Percentiles rank a stretch among this genome's conserved stretches.
Conservation (phyloP, 225 moss, liverwort and hornwort genomes). For the Marchantia polymorpha region DNA sequence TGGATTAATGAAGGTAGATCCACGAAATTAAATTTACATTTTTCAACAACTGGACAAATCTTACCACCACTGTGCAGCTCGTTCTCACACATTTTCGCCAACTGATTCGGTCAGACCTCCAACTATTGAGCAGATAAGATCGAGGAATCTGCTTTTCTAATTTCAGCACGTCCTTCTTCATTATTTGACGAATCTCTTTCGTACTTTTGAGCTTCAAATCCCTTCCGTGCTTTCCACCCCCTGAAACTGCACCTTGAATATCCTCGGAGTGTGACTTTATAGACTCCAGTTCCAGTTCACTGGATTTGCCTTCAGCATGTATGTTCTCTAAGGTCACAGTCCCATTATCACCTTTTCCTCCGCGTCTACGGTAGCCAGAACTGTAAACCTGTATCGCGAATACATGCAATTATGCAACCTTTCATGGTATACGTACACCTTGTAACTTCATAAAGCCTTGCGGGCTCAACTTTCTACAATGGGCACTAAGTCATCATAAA, state of each 20-base stretch:
- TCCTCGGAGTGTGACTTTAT: constrained; percentile 16
- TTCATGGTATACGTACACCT: background rate
- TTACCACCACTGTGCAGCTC: constrained; percentile 51
- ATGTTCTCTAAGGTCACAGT: constrained; percentile 18
- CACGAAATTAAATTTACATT: background rate
- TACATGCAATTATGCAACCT: background rate
- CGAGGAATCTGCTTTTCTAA: constrained; percentile 53
- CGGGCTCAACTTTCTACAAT: background rate
- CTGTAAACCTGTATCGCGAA: constrained; percentile 40
- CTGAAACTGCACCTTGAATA: constrained; percentile 10
- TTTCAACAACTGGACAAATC: background rate
- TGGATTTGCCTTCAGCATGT: constrained; percentile 31
- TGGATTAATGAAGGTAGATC: background rate
- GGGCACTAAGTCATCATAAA: background rate
- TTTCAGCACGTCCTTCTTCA: constrained; percentile 58
- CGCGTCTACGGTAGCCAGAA: constrained; percentile 45
- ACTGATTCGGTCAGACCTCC: constrained; percentile 36
- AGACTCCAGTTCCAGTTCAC: constrained; percentile 4
- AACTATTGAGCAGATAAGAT: constrained; percentile 37
- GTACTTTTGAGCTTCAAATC: constrained; percentile 36
- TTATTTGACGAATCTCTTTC: constrained; percentile 43
- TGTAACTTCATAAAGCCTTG: background rate
- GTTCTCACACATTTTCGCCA: constrained; percentile 53
- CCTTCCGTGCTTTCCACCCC: constrained; percentile 29
- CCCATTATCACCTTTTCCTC: constrained; percentile 26